Conservation (phyloP, 306 rosid genomes). For the Acacia melanoxylon region DNA sequence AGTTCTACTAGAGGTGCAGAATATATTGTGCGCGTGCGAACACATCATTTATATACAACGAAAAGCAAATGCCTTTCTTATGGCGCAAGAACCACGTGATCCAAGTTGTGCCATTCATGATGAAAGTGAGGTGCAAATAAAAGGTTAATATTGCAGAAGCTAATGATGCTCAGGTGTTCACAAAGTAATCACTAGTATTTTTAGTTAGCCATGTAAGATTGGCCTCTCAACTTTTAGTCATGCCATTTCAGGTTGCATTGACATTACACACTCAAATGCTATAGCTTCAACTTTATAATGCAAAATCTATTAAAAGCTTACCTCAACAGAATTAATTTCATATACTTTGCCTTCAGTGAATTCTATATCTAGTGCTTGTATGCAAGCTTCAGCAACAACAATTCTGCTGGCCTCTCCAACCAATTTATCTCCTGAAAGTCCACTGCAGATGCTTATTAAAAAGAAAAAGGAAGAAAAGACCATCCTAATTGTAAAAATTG, state of each 20-base stretch:
- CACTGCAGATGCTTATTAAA: background rate
- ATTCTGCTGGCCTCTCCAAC: constrained; percentile 94
- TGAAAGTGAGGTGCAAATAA: background rate
- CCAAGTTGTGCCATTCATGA: background rate
- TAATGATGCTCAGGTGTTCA: background rate
- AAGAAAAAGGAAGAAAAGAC: constrained; percentile 2
- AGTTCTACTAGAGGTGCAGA: background rate
- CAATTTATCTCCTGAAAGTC: constrained; percentile 78
- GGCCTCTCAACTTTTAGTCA: background rate
- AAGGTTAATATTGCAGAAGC: background rate
- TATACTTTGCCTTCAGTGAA: constrained; percentile 74
- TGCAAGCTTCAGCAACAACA: constrained; percentile 93
- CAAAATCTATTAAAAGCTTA: constrained; percentile 38
- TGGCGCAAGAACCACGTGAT: background rate
- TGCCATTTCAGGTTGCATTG: background rate
- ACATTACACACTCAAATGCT: background rate
- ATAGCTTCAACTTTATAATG: background rate
- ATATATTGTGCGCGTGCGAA: no score
- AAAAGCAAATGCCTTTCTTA: background rate
- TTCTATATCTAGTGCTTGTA: constrained; percentile 85
- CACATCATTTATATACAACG: background rate
- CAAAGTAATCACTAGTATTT: background rate
- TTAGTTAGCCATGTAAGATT: background rate
- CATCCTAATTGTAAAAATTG: background rate
- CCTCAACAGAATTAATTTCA: constrained; percentile 88